Base-by-base conservation (phyloP, 768 basidiomycete species). In the Rhizopogon vulgaris region DNA sequence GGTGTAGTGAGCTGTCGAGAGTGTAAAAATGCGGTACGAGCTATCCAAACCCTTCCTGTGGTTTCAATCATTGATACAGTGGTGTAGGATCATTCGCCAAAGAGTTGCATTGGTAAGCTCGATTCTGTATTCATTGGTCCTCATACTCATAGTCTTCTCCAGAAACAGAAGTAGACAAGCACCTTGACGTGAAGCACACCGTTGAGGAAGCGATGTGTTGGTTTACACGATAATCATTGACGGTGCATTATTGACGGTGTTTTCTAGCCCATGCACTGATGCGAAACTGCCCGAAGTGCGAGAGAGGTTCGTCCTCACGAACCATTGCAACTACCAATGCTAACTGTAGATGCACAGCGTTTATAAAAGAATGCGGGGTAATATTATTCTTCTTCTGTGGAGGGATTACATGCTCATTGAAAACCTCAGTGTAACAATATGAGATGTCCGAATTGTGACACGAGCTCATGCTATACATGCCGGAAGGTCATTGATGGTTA, bases 161-260 rank as follows among this genome's bases (percentile, higher is more conserved):
- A 90, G 91, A 95, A 67, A 71, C 78, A 55, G 84, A 88, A 54
- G 78, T 84, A 10, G 90, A 94, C 63, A 81, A 78, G 54, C 78
- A 81, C 45, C 66, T 94, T 12, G 83, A 90, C 66, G 83, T 79
- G 10, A 76, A 83, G 49, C 92, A 94, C 69, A 65, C 77, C 1
- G 76, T 96, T 25, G 94, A 96, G 63, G 94, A 96, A 62, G 94
- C 93, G 3, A 96, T 96, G 94, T 90, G 90, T 88, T 63, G 7
- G 77, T 69, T 8, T 48, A 48, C 36, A 43, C 50, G 24, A 32
- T 46, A 9, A 34, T 34, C 11, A 46, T 15, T 4, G 10, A 34
- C 18, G 30, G 4, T 8, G 12, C 9, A 38, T 25, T 10, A 47
- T 28, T 51, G 37, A 57, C 58, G 15, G 55, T 42, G 3, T 8